These are phyloP conservation scores for Stromatinia cepivora DNA, from an alignment of 2,329 filamentous ascomycete genomes.

Conservation along the genomic window DNA sequence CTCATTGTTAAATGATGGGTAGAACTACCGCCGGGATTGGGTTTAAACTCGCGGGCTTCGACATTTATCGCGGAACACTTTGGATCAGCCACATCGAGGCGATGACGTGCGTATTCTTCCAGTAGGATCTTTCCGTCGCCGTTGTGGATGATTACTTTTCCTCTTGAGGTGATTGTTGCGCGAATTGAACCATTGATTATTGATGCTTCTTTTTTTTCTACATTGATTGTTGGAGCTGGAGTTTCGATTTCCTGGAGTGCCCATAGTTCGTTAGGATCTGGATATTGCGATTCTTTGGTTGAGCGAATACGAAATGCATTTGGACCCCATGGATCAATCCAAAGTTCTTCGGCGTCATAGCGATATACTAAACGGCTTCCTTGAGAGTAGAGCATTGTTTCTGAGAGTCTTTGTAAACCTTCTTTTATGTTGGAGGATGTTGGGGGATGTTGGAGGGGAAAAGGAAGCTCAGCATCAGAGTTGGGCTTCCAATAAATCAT, in stretches of 20 bases:
- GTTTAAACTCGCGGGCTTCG: slow-evolving; percentile 52
- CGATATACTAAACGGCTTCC: slow-evolving; percentile 36
- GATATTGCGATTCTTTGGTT: slow-evolving; percentile 44
- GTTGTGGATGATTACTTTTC: slow-evolving; percentile 51
- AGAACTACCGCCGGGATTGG: slow-evolving; percentile 47
- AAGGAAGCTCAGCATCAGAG: background rate
- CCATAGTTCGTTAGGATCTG: slow-evolving; percentile 45
- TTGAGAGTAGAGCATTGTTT: slow-evolving; percentile 34
- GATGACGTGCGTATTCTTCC: slow-evolving; percentile 53
- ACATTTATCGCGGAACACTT: slow-evolving; percentile 53
- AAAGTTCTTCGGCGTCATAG: slow-evolving; percentile 49
- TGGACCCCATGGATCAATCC: slow-evolving; percentile 51
- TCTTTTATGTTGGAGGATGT: background rate
- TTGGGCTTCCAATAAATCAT: background rate
- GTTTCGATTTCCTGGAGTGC: slow-evolving; percentile 38
- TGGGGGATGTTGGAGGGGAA: too few species aligned
- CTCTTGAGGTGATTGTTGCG: slow-evolving; percentile 47
- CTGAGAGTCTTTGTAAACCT: background rate
- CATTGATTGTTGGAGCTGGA: slow-evolving; percentile 10
- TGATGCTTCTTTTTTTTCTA: slow-evolving; percentile 34
- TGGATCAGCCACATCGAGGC: slow-evolving; percentile 49
- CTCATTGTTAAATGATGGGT: slow-evolving; percentile 57
- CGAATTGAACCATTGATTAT: slow-evolving; percentile 51
- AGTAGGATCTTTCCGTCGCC: slow-evolving; percentile 46
- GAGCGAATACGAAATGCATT: slow-evolving; percentile 51